Conservation (phyloP, 1,284 basidiomycete species). For the Ceratorhiza oryzae-sativae region DNA sequence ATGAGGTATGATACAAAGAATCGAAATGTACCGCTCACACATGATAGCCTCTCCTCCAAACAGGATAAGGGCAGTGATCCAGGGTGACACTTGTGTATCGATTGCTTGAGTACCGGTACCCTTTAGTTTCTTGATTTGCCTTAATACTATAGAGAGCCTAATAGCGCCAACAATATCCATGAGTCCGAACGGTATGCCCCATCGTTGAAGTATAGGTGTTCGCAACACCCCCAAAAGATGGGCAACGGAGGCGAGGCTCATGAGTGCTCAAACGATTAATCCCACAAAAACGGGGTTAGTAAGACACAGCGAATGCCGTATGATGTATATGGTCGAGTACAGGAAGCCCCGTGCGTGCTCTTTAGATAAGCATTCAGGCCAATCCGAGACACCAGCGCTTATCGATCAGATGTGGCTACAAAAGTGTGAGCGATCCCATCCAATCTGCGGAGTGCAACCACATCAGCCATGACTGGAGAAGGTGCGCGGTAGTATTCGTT, state of each 20-base stretch:
- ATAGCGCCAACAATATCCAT: slow-evolving; percentile 28
- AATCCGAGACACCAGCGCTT: too few relatives aligned
- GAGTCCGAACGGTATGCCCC: slow-evolving; percentile 23
- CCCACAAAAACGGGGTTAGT: too few relatives aligned
- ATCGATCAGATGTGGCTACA: slow-evolving; percentile 5
- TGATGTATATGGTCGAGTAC: background rate
- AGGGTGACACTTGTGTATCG: slow-evolving; percentile 38
- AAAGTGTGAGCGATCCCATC: background rate
- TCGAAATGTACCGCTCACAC: slow-evolving; percentile 26
- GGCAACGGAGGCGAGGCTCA: slow-evolving; percentile 14
- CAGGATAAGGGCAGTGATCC: slow-evolving; percentile 42
- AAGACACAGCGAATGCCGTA: background rate
- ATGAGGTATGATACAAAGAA: background rate
- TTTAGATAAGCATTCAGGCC: too few relatives aligned
- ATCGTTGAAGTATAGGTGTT: slow-evolving; percentile 14
- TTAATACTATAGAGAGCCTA: slow-evolving; percentile 17
- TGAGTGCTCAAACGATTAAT: background rate
- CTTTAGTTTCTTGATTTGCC: slow-evolving; percentile 34
- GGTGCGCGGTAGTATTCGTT: background rate
- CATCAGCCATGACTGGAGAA: background rate
- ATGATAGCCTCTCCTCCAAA: slow-evolving; percentile 43
- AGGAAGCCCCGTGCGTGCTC: background rate
- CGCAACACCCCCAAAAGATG: background rate
- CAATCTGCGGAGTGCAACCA: background rate
- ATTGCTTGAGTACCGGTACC: background rate